These are phyloP conservation scores for Rhynchospora pubera DNA, from an alignment of 176 grass and related monocot species.

Conservation along the genomic window DNA sequence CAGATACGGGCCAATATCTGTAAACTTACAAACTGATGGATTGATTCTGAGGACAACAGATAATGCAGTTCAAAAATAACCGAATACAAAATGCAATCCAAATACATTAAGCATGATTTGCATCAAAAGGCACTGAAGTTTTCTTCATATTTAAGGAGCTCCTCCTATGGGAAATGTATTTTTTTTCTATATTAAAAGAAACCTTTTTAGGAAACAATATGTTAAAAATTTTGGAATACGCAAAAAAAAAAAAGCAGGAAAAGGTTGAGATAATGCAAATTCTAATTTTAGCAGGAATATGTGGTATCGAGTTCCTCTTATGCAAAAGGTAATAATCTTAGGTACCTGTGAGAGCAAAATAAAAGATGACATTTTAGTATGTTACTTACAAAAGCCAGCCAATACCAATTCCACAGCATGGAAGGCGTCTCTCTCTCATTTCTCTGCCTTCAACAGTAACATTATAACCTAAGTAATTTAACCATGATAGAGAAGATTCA, in stretches of 20 bases:
- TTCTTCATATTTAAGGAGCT: not conserved
- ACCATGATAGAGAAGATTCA: slow-evolving; percentile 8
- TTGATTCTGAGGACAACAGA: not conserved
- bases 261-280: not conserved
- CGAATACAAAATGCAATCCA: not conserved
- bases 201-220: not conserved
- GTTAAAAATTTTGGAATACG: not conserved
- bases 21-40: not conserved
- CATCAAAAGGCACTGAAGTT: not conserved
- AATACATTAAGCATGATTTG: not conserved
- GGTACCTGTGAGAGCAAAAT: not conserved
- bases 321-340: not conserved
- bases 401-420: slow-evolving; percentile 68
- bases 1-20: not conserved
- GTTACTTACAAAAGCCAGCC: slow-evolving; percentile 87
- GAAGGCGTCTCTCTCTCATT: slow-evolving; percentile 39
- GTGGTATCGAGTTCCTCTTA: not conserved
- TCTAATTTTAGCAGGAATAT: not conserved
- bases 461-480: slow-evolving; percentile 41
- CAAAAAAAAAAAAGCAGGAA: not conserved
- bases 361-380: not conserved
- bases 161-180: not conserved
- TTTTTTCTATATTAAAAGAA: not conserved
- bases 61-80: not conserved
- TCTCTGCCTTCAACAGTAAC: slow-evolving; percentile 31